These are phyloP conservation scores for Amborella trichopoda DNA, from an alignment of 164 flowering plant species.

Conservation along the genomic window DNA sequence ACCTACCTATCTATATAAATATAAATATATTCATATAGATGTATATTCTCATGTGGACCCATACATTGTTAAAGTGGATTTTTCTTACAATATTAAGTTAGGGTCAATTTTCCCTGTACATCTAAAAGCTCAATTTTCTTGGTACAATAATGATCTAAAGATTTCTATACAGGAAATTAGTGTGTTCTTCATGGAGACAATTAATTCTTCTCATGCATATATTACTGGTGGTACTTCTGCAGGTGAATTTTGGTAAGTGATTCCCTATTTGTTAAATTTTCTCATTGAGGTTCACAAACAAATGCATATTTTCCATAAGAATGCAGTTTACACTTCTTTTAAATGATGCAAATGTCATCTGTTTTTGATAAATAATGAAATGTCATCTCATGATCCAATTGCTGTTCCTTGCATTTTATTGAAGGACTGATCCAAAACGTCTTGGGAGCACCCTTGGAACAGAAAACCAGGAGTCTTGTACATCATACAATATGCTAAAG, in stretches of 20 bases:
- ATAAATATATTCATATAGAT: not conserved
- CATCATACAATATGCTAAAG: conserved; percentile 77
- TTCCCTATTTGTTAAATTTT: too few species aligned
- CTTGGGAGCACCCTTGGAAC: conserved; percentile 32
- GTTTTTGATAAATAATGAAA: too few species aligned
- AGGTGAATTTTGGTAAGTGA: conserved; percentile 48
- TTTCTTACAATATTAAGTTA: too few species aligned
- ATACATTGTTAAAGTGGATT: too few species aligned
- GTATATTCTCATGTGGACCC: not conserved
- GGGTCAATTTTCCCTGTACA: too few species aligned
- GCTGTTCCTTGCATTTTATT: not conserved
- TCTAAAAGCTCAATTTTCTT: too few species aligned
- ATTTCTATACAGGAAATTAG: conserved; percentile 35
- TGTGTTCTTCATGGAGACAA: conserved; percentile 49
- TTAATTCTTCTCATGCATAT: conserved; percentile 59
- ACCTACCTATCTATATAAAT: too few species aligned
- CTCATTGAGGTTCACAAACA: too few species aligned
- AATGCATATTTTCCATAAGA: too few species aligned
- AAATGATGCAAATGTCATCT: too few species aligned
- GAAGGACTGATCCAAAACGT: conserved; percentile 56
- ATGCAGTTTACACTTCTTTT: too few species aligned
- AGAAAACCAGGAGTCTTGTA: conserved; percentile 68
- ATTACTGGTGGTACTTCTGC: conserved; percentile 79
- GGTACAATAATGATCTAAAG: not conserved
- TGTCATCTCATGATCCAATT: too few species aligned